A percentile compares a stretch with the other conserved stretches of the same genome.
Evolutionary conservation across 176 grass and related monocot species (phyloP).

Genomic region (Carex kokanica): DNA sequence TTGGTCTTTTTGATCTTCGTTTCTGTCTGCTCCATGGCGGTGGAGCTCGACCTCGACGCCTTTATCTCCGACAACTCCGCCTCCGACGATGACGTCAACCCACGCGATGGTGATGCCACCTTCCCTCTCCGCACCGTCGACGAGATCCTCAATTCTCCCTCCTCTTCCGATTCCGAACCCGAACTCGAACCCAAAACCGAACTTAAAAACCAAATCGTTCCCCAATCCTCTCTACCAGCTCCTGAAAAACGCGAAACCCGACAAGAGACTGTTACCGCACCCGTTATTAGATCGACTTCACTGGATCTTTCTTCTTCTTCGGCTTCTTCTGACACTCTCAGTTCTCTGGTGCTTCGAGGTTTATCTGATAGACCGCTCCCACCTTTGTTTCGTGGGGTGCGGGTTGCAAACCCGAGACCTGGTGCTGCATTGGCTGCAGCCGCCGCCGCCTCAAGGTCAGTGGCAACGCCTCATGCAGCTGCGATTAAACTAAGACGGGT

Average conservation of each 20-base stretch:
- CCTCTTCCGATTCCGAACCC: slow-evolving; percentile 42
- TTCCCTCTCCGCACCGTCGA: slow-evolving; percentile 55
- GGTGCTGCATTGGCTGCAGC: slow-evolving; percentile 90
- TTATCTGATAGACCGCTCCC: slow-evolving; percentile 44
- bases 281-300: slow-evolving; percentile 25
- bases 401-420: slow-evolving; percentile 63
- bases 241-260: slow-evolving; percentile 11
- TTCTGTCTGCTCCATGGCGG: slow-evolving; percentile 9
- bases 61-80: slow-evolving; percentile 49
- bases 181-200: slow-evolving; percentile 11
- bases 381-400: slow-evolving; percentile 65
- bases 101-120: slow-evolving; percentile 24
- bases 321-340: slow-evolving; percentile 42
- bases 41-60: slow-evolving; percentile 76
- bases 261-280: slow-evolving; percentile 13
- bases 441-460: slow-evolving; percentile 57
- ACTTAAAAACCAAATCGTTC: neutral
- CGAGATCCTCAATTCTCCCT: slow-evolving; percentile 63
- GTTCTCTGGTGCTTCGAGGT: slow-evolving; percentile 61
- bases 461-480: slow-evolving; percentile 56
- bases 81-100: slow-evolving; percentile 48
- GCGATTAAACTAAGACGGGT: slow-evolving; percentile 76
- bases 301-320: slow-evolving; percentile 28
- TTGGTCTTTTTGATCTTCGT: neutral
- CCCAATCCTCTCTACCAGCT: neutral